Evolutionary conservation across 2,329 filamentous ascomycete species (phyloP).

Genomic region (Monilinia aucupariae): DNA sequence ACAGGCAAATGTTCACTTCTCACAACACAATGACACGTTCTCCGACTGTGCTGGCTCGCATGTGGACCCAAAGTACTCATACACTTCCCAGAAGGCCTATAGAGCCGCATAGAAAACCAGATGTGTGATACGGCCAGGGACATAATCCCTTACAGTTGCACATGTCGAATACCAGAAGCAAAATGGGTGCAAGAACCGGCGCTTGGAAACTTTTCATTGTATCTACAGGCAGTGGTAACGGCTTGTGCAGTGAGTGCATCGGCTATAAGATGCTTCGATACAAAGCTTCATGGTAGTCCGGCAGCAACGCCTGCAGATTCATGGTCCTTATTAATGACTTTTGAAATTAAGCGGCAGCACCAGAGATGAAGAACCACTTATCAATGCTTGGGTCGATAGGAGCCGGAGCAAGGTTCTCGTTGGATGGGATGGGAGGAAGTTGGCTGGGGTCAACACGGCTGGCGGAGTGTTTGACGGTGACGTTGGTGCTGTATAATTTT

Average conservation of each 20-base stretch:
- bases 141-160: not conserved
- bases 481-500: conserved; percentile 63
- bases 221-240: not conserved
- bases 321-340: conserved; percentile 7
- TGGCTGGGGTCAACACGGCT: conserved; percentile 64
- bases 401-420: conserved; percentile 75
- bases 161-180: not conserved
- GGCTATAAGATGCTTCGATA: conserved; percentile 17
- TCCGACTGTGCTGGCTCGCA: not conserved
- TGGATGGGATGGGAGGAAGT: conserved; percentile 69
- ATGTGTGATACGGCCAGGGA: no score
- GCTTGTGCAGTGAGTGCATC: conserved; percentile 9
- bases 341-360: conserved; percentile 71
- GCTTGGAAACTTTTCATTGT: conserved; percentile 8
- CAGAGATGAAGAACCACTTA: conserved; percentile 99
- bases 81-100: not conserved
- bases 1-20: not conserved
- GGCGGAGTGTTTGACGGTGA: conserved; percentile 66
- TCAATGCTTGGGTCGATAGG: conserved; percentile 95
- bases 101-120: not conserved
- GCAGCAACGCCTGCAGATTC: conserved; percentile 17
- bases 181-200: not conserved
- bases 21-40: not conserved
- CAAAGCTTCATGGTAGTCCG: conserved; percentile 19
- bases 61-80: no score